Evolutionary conservation across 164 flowering plant species (phyloP), one percentile per base, ranked within the genome.

Genomic region (Buxus sempervirens): DNA sequence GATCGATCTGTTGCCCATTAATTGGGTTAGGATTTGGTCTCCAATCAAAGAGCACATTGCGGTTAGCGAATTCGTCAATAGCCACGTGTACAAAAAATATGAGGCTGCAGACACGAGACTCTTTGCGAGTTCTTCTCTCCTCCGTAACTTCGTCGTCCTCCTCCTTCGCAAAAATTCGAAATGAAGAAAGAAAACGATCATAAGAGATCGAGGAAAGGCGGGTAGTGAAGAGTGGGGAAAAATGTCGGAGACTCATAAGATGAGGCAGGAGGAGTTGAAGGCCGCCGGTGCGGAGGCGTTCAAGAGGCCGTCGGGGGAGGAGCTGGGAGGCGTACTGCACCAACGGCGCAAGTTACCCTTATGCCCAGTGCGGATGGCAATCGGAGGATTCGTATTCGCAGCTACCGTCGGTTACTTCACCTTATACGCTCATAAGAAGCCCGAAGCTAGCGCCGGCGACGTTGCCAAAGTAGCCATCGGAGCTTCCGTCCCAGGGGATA

Each of bases 401-500:
- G 82, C 74, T 9, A 63, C 57, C 54, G 21, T 85, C 0, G 83
- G 77, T n/a, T 85, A 82, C 72, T 60, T 75, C 48, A 75, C 77
- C 22, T 65, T 87, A 54, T 87, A 78, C 41, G 62, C 80, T 36
- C 80, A 80, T 75, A 87, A 87, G 45, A 87, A 84, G 71, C 85
- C 91, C 0, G 86, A 85, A 45, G 88, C 83, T 19, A 71, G 77
- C 0, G 91, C 91, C 0, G 14, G 24, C 0, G 91, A 87, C 36
- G 88, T 87, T 4, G 89, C 88, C 36, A 82, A 75, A 61, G 89
- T 82, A 26, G 27, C 83, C 24, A 15, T 73, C n/a, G 86, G 86
- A 1, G 60, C 68, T 1, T 71, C 79, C 19, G 19, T 32, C 4
- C 78, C 82, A 0, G 67, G 74, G 1, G 63, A 81, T 63, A 81